These are phyloP conservation scores for Cicer arietinum DNA, from an alignment of 306 rosid genomes.

Conservation along the genomic window DNA sequence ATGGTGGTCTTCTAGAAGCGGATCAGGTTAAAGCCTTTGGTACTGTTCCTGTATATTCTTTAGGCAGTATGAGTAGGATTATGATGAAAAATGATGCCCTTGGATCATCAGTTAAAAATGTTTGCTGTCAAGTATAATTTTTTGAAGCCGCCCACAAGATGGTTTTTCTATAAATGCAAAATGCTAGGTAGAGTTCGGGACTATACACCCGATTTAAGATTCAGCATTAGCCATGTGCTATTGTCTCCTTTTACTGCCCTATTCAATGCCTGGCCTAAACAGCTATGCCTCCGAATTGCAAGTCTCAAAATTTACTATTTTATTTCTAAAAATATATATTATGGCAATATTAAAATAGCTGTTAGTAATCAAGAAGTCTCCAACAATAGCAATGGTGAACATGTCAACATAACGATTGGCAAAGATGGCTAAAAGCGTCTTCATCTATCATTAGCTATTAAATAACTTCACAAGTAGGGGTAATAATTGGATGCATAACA, in stretches of 20 bases:
- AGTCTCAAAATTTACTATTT: constrained; percentile 10
- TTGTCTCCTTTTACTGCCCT: constrained; percentile 17
- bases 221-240: constrained; percentile 16
- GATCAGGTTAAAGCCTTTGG: constrained; percentile 41
- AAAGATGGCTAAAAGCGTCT: not conserved
- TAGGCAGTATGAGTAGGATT: constrained; percentile 58
- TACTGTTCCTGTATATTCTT: constrained; percentile 46
- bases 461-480: constrained; percentile 3
- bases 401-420: not conserved
- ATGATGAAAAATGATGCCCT: constrained; percentile 45
- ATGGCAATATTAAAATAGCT: not conserved
- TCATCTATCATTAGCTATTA: not conserved
- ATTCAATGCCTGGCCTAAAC: constrained; percentile 12
- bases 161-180: constrained; percentile 10
- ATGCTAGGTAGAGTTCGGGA: constrained; percentile 25
- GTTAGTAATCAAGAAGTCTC: not conserved
- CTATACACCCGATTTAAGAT: constrained; percentile 6
- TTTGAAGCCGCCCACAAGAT: constrained; percentile 23
- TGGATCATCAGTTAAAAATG: constrained; percentile 41
- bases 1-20: constrained; percentile 15
- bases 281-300: not conserved
- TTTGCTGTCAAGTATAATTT: constrained; percentile 32
- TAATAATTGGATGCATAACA: not conserved
- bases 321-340: not conserved
- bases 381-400: not conserved